phyloP scores from a whole-genome alignment of 257 asterid genomes.

The Plantago elongata region DNA sequence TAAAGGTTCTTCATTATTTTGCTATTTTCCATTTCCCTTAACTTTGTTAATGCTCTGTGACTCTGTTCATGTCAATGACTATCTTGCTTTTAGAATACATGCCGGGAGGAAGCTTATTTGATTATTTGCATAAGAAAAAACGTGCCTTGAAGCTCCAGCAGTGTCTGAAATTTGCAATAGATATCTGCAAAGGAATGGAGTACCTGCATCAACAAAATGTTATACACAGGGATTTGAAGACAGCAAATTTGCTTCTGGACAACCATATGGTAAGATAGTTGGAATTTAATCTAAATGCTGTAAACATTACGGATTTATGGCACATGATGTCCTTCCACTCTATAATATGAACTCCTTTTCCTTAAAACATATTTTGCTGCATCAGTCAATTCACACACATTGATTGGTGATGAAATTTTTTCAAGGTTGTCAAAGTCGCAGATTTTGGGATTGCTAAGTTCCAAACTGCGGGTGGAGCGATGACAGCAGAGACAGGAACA shows the following conservation, averaged over 20 bases:
- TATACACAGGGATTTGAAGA: constrained; percentile 86
- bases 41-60: constrained; percentile 1
- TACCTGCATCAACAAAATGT: constrained; percentile 75
- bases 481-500: constrained; percentile 99
- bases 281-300: constrained; percentile 2
- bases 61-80: constrained; percentile 21
- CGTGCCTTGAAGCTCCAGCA: constrained; percentile 51
- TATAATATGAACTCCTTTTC: constrained; percentile 1
- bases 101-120: constrained; percentile 84
- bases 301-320: constrained; percentile 5
- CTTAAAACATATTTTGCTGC: constrained; percentile 5
- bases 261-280: constrained; percentile 41
- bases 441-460: constrained; percentile 98
- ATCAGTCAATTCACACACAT: constrained; percentile 11
- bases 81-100: constrained; percentile 55
- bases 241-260: constrained; percentile 86
- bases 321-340: neutral
- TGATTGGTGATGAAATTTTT: constrained; percentile 30
- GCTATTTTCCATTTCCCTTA: neutral
- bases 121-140: constrained; percentile 65
- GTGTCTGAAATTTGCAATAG: constrained; percentile 71
- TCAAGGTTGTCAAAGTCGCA: constrained; percentile 94
- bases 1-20: no score
- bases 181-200: constrained; percentile 92
- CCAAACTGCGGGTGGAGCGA: constrained; percentile 80